Base-by-base conservation (phyloP, 805 yeast genomes). In the Lipomyces yamadae region DNA sequence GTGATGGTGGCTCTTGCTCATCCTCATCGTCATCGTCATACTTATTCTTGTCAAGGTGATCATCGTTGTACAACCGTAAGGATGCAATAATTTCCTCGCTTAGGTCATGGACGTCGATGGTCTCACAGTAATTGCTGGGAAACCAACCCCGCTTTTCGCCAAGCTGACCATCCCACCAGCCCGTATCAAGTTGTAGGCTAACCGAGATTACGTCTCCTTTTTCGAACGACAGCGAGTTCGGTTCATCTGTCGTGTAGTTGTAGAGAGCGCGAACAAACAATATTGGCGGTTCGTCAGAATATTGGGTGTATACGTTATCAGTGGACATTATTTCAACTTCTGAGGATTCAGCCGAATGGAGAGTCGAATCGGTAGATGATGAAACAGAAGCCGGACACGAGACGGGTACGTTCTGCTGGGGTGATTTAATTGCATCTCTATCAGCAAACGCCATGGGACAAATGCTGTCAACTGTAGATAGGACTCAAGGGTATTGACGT, bases 221-320 rank as follows among this genome's bases (percentile, higher is more conserved):
- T 18, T 71, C 70, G 70, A 80, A 69, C 11, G 64, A 63, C 11
- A 70, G 65, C 33, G 65, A 61, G 68, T 92, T 97, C 2, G 88
- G 88, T 74, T 92, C 98, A 56, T 84, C 81, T 2, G 96, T 86
- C 3, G 84, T 80, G 56, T 93, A 82, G 75, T 92, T 97, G 74
- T 91, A 95, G 59, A 95, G 79, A 0, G 98, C 98, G 57, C 89
- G 83, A 0, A 94, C 98, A 34, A 56, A 67, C 7, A 64, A 60
- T n/a, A 60, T 39, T 34, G 70, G 70, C 18, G 60, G n/a, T 34
- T 56, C 42, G 58, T 56, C 58, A 6, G 42, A 56, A 33, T 15
- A 34, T 11, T 56, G 42, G 32, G 39, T 30, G 33, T 52, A 32
- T 29, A 52, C 15, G 6, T 24, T 24, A n/a, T 8, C 34, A 6